Base-by-base conservation (phyloP, 78 protist species). In the Mastigamoeba balamuthi region DNA sequence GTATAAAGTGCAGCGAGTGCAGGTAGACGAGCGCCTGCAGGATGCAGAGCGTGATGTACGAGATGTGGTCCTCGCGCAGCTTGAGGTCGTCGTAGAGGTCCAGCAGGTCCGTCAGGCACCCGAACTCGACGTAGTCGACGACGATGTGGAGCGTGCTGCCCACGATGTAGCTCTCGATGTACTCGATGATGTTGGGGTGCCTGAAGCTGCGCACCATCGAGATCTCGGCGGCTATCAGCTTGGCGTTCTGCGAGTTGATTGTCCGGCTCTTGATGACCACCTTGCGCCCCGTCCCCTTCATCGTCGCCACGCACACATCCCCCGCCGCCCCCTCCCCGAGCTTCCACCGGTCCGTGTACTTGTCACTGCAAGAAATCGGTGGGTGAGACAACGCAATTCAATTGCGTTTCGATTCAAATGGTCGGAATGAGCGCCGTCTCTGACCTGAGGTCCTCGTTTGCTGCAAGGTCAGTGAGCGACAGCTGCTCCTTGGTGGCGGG, bases 181-280 rank as follows among this genome's bases (percentile, higher is more conserved):
- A 92, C 68, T 83, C 87, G 65, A 92, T 85, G 35, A 92, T 88
- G 80, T 88, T 88, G 67, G 70, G 81, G 43, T 92, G 96, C 74
- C 83, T 76, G 78, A 83, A 74, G 28, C 82, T 79, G 37, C 74
- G 64, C 93, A 91, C 85, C 30, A 88, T 83, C 33, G 83, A 68
- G 63, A 91, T 86, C 75, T 91, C 95, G 63, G 86, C 83, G 53
- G 82, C 67, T 3, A 91, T 36, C 36, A 86, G 90, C 53, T 82
- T 82, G 88, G 77, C 80, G 81, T 88, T 86, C 75, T 86, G 89
- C 64, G 68, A 76, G 17, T 80, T 81, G 4, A 88, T 63, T 38
- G 77, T 76, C 90, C 85, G 80, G 63, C 81, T 75, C 75, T 91
- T 91, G 76, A 91, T 71, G 48, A 92, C 95, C 63, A 91, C 89